Percentiles rank a stretch among this genome's conserved stretches.
Conservation (phyloP, 257 asterid genomes). For the Schizonepeta tenuifolia region DNA sequence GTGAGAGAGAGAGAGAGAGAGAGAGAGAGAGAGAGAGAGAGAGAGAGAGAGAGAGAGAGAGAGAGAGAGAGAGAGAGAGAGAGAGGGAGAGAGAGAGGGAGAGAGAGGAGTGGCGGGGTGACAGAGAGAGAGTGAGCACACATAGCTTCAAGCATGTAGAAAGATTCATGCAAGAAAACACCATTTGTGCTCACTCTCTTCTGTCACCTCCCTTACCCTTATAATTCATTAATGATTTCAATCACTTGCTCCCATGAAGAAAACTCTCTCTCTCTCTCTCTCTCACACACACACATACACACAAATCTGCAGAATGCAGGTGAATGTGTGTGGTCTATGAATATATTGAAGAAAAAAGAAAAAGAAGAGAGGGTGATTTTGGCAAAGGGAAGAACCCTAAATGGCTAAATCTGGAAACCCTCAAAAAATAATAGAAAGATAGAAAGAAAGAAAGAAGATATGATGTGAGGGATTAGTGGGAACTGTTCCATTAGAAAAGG, state of each 20-base stretch:
- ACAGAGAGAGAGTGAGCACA: constrained; percentile 72
- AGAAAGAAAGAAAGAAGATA: not conserved
- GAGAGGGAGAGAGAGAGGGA: constrained; percentile 9
- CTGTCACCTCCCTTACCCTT: constrained; percentile 56
- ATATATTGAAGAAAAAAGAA: not conserved
- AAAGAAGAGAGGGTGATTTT: not conserved
- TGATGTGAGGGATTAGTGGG: not conserved
- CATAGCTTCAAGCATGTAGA: constrained; percentile 49
- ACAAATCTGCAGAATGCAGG: not conserved
- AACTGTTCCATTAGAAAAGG: constrained; percentile 47
- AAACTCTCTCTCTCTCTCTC: not conserved
- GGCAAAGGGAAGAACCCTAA: constrained; percentile 33
- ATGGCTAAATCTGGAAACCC: constrained; percentile 11
- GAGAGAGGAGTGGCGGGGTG: constrained; percentile 40
- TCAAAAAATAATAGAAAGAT: not conserved
- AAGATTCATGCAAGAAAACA: constrained; percentile 50
- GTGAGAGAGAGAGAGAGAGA: constrained; percentile 26
- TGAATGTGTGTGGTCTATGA: not conserved
- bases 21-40: constrained; percentile 57
- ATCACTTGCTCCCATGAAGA: not conserved
- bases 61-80: not conserved
- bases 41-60: constrained; percentile 24
- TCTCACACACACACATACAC: not conserved
- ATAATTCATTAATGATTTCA: not conserved
- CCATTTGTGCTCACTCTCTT: constrained; percentile 78